A percentile compares a stretch with the other conserved stretches of the same genome.
Evolutionary conservation across 2,329 filamentous ascomycete species (phyloP).

Genomic region (Fusarium tuaranense): DNA sequence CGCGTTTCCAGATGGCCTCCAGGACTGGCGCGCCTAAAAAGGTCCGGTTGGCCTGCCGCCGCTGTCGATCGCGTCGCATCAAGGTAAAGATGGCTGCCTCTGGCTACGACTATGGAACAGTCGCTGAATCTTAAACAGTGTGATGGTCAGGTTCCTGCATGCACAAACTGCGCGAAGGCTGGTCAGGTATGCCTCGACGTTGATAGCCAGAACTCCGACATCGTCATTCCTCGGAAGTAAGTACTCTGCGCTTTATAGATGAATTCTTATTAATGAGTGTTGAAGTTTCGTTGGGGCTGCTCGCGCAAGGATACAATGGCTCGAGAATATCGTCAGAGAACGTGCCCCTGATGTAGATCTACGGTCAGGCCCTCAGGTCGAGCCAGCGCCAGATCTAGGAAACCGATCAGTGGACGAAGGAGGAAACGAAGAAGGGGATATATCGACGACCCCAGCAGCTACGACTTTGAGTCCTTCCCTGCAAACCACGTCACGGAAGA

Average conservation of each 20-base stretch:
- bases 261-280: background rate
- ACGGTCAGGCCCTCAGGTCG: conserved; percentile 9
- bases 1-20: conserved; percentile 8
- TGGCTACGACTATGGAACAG: background rate
- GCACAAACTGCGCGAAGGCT: conserved; percentile 52
- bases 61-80: conserved; percentile 51
- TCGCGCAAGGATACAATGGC: conserved; percentile 26
- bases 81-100: conserved; percentile 43
- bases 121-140: conserved; percentile 40
- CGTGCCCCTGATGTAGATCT: conserved; percentile 23
- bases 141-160: conserved; percentile 52
- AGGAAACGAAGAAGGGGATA: background rate
- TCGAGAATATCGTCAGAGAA: conserved; percentile 23
- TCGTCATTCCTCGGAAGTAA: conserved; percentile 51
- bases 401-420: conserved; percentile 15
- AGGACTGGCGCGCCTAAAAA: conserved; percentile 45
- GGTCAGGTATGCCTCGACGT: conserved; percentile 52
- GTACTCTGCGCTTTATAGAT: background rate
- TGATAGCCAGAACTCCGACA: conserved; percentile 50
- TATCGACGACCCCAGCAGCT: background rate
- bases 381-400: background rate
- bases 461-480: conserved; percentile 22
- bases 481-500: conserved; percentile 22
- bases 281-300: conserved; percentile 15
- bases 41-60: conserved; percentile 52